Base-by-base conservation (phyloP, 1,284 basidiomycete species). In the Ustilago trichophora region DNA sequence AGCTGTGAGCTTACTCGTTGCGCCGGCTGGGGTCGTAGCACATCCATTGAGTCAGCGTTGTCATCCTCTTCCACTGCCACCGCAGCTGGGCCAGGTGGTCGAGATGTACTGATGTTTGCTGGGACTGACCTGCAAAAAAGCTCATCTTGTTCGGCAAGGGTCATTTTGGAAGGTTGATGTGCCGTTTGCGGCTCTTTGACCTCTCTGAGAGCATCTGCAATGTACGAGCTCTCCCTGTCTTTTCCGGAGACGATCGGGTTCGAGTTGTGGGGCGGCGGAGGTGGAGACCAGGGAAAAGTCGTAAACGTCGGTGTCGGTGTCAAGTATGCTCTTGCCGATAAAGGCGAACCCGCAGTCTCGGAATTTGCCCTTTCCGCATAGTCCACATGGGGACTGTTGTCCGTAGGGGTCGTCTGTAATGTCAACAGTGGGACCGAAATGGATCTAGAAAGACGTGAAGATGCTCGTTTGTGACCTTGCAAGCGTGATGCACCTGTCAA, bases 401-500 rank as follows among this genome's bases (percentile, higher is more conserved):
- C 16, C 11, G 35, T 15, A 13, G 37, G 38, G 1, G 46, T 27
- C 13, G 27, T 3, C 4, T 38, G 19, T 6, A 50, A 15, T 19
- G 31, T 29, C 16, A 57, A 9, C 35, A 50, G 32, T 5, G 48
- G 55, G 2, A 51, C 42, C 5, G 55, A 58, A 16, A n/a, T 9
- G 9, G 55, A 51, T 5, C 48, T n/a, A 12, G 43, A 58, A 22
- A 58, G 33, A 9, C 29, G 21, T 18, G 25, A 38, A 12, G 47
- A 36, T 27, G 11, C n/a, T 18, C 12, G 19, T 25, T 7, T 31
- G n/a, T 1, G 3, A n/a, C 3, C 10, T 10, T 7, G 27, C 19
- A n/a, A 24, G 6, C 24, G 25, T 18, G 45, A 38, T 1, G 35
- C 15, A 19, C 50, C 27, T 13, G 40, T 33, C 18, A 60, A 16